phyloP scores from a whole-genome alignment of 1,284 basidiomycete species.

The Malassezia caprae region DNA sequence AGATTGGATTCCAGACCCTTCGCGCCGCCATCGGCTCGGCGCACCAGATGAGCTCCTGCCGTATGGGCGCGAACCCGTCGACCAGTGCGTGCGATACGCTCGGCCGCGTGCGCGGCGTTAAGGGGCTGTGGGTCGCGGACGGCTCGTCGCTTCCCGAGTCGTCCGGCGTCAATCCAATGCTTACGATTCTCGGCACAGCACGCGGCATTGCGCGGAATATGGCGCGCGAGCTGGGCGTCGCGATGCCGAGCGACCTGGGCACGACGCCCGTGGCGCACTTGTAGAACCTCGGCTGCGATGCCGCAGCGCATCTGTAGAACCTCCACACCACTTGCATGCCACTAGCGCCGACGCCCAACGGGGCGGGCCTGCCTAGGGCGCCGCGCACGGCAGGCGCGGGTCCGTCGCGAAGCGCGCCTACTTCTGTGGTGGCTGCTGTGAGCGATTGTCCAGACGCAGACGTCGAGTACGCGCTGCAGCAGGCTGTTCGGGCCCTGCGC shows the following conservation, averaged over 20 bases:
- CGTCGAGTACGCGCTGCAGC: neutral
- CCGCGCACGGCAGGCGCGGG: neutral
- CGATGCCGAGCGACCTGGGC: neutral
- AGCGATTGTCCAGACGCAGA: neutral
- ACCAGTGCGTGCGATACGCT: conserved; percentile 48
- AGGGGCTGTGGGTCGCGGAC: conserved; percentile 51
- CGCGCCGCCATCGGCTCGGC: conserved; percentile 31
- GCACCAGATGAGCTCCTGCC: conserved; percentile 50
- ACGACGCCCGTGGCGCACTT: neutral
- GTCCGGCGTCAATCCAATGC: conserved; percentile 52
- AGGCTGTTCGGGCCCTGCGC: neutral
- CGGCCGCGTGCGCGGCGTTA: conserved; percentile 50
- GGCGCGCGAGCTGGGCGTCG: conserved; percentile 39
- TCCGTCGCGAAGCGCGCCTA: neutral
- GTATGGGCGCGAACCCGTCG: conserved; percentile 48
- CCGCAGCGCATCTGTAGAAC: neutral
- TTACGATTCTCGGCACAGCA: conserved; percentile 47
- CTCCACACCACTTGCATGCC: neutral
- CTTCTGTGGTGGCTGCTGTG: neutral
- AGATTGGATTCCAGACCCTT: conserved; percentile 27
- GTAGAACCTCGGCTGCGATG: no score
- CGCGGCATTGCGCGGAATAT: conserved; percentile 40
- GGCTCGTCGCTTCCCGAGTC: conserved; percentile 50
- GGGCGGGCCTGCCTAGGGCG: neutral
- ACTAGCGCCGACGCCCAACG: neutral